phyloP scores from a whole-genome alignment of 495 filamentous ascomycete species.

The Glutinoglossum americanum region DNA sequence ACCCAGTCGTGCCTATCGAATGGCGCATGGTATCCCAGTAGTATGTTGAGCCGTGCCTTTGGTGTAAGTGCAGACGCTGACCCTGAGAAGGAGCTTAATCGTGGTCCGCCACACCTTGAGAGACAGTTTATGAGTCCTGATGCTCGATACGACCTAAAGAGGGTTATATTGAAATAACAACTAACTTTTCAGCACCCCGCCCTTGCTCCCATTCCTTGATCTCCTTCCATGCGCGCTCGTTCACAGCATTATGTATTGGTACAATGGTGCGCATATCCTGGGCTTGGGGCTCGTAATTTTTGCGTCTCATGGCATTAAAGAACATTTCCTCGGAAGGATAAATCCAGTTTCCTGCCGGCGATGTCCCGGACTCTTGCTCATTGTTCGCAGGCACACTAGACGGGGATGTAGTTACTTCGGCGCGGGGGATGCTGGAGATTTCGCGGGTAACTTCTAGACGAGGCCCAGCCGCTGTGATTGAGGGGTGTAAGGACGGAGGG shows the following conservation, averaged over 20 bases:
- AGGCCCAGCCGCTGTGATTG: background rate
- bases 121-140: background rate
- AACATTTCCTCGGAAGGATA: slow-evolving; percentile 94
- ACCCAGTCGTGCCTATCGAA: slow-evolving; percentile 98
- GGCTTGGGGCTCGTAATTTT: slow-evolving; percentile 19
- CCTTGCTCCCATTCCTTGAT: slow-evolving; percentile 53
- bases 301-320: slow-evolving; percentile 76
- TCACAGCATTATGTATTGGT: slow-evolving; percentile 92
- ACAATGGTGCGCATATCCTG: slow-evolving; percentile 36
- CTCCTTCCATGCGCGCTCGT: slow-evolving; percentile 23
- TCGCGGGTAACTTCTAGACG: slow-evolving; percentile 37
- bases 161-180: slow-evolving; percentile 5
- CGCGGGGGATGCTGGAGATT: slow-evolving; percentile 62
- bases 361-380: slow-evolving; percentile 37
- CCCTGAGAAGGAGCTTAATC: slow-evolving; percentile 65
- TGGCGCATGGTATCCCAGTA: slow-evolving; percentile 69
- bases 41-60: slow-evolving; percentile 54
- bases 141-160: background rate
- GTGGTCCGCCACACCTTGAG: slow-evolving; percentile 54
- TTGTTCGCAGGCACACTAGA: slow-evolving; percentile 34
- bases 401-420: slow-evolving; percentile 14
- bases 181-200: slow-evolving; percentile 31
- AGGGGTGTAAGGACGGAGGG: background rate
- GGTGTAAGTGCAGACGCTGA: slow-evolving; percentile 42
- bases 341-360: slow-evolving; percentile 65